phyloP scores from a whole-genome alignment of 2,329 filamentous ascomycete genomes.

The Diatrype stigma region DNA sequence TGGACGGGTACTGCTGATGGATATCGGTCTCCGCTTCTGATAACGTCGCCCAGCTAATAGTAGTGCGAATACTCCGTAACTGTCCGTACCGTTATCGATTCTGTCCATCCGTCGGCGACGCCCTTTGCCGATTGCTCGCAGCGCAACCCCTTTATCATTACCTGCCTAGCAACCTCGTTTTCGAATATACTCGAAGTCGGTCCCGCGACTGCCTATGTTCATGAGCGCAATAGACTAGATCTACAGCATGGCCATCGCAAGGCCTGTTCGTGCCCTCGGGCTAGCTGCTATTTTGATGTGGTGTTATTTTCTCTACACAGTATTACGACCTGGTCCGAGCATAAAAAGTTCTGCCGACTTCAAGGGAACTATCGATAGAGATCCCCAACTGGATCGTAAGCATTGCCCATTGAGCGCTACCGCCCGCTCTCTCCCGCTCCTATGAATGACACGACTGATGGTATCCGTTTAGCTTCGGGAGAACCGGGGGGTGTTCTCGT shows the following conservation, averaged over 20 bases:
- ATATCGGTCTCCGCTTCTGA: not conserved
- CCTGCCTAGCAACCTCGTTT: too few species aligned
- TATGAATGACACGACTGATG: slow-evolving; percentile 4
- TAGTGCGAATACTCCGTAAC: too few species aligned
- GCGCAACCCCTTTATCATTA: not conserved
- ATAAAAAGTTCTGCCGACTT: slow-evolving; percentile 34
- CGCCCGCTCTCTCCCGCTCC: not conserved
- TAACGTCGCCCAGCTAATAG: not conserved
- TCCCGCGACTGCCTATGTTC: slow-evolving; percentile 5
- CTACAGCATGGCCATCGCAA: slow-evolving; percentile 72
- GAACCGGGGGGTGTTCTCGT: slow-evolving; percentile 77
- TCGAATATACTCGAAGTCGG: too few species aligned
- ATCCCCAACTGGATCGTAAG: slow-evolving; percentile 86
- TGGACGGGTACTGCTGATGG: not conserved
- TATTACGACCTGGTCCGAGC: slow-evolving; percentile 54
- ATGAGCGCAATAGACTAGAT: slow-evolving; percentile 21
- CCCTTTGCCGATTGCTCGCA: not conserved
- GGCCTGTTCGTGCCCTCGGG: slow-evolving; percentile 76
- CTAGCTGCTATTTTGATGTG: slow-evolving; percentile 68
- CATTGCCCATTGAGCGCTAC: slow-evolving; percentile 1
- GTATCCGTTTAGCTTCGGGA: slow-evolving; percentile 59
- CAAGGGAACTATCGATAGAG: slow-evolving; percentile 52
- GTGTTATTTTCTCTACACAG: slow-evolving; percentile 73
- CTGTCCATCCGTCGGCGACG: too few species aligned
- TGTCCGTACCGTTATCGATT: too few species aligned